Conservation (phyloP, 2,329 filamentous ascomycete genomes). For the Colletotrichum paranaense region DNA sequence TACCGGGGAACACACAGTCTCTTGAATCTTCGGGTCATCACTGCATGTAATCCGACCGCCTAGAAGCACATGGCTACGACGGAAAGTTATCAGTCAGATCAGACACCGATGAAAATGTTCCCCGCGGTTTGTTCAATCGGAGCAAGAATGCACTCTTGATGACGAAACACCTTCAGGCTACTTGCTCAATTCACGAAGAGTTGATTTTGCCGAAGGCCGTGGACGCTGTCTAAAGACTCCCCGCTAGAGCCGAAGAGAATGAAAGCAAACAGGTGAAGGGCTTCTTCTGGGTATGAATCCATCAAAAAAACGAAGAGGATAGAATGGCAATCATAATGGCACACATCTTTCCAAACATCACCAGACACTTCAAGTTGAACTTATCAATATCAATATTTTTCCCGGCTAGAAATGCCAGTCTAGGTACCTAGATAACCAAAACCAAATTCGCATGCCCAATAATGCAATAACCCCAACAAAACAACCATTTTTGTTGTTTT, state of each 20-base stretch:
- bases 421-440: not conserved
- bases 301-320: not conserved
- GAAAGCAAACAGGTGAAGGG: no score
- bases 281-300: no score
- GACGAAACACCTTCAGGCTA: no score
- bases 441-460: not conserved
- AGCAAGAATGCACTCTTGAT: no score
- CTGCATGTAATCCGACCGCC: not conserved
- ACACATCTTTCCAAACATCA: not conserved
- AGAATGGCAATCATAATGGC: not conserved
- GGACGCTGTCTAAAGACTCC: no score
- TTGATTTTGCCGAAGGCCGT: no score
- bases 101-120: no score
- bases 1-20: not conserved
- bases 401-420: not conserved
- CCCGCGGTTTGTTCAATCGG: no score
- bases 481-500: not conserved
- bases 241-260: rapidly evolving
- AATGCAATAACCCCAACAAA: not conserved
- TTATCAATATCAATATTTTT: not conserved
- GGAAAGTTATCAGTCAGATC: not conserved
- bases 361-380: not conserved
- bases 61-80: rapidly evolving
- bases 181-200: no score
- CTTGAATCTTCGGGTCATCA: not conserved